A percentile compares a stretch with the other conserved stretches of the same genome.
phyloP scores from a whole-genome alignment of 805 yeast species.

The Starmerella apicola region DNA sequence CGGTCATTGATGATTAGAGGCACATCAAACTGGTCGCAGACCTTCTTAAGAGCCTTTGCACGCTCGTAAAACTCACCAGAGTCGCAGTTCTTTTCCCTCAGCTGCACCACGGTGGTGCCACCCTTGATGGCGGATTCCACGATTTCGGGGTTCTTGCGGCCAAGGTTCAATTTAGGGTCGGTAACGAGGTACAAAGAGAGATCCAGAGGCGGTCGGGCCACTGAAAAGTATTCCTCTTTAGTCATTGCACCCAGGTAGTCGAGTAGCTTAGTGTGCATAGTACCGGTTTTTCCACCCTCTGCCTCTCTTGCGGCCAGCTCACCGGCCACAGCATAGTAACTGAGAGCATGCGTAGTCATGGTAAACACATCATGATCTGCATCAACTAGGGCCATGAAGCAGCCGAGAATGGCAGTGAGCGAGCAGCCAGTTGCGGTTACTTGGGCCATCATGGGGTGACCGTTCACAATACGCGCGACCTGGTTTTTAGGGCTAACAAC shows the following conservation, averaged over 20 bases:
- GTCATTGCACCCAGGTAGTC: constrained; percentile 17
- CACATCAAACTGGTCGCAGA: constrained; percentile 48
- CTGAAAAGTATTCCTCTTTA: constrained; percentile 5
- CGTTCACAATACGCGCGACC: constrained; percentile 12
- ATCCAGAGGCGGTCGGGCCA: constrained; percentile 15
- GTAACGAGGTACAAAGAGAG: constrained; percentile 19
- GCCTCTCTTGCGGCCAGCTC: constrained; percentile 15
- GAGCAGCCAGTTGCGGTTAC: constrained; percentile 22
- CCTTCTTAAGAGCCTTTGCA: constrained; percentile 47
- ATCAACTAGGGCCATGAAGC: constrained; percentile 9
- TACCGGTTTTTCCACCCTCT: constrained; percentile 17
- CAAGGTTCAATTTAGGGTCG: constrained; percentile 16
- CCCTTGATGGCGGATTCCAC: constrained; percentile 41
- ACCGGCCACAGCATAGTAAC: constrained; percentile 21
- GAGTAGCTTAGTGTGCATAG: constrained; percentile 17
- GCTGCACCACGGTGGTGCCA: constrained; percentile 73
- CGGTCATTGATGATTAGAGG: constrained; percentile 81
- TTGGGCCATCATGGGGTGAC: constrained; percentile 19
- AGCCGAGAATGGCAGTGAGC: constrained; percentile 17
- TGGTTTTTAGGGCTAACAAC: constrained; percentile 12
- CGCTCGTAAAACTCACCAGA: constrained; percentile 54
- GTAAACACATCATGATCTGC: constrained; percentile 2
- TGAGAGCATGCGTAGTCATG: constrained; percentile 8
- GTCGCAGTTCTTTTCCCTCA: constrained; percentile 64
- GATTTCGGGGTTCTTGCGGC: constrained; percentile 6